Percentiles rank a stretch among this genome's conserved stretches.
phyloP scores from a whole-genome alignment of 2,329 filamentous ascomycete genomes.

The Ceratocystis huliohia region DNA sequence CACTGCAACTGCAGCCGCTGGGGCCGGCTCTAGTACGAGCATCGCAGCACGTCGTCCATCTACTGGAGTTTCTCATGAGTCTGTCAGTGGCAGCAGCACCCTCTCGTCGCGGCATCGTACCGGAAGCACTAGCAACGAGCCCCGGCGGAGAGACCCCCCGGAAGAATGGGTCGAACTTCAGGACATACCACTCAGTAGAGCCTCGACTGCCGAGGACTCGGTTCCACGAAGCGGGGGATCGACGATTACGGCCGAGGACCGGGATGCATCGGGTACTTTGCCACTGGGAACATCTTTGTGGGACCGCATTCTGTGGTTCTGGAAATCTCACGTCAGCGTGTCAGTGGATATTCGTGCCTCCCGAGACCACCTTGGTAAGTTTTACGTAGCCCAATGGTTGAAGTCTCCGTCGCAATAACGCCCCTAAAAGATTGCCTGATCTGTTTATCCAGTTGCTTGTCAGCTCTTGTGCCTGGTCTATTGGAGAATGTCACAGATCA shows the following conservation, averaged over 20 bases:
- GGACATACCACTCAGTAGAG: background rate
- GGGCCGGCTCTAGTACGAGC: background rate
- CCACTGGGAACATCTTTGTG: background rate
- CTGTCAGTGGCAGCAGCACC: background rate
- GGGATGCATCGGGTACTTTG: background rate
- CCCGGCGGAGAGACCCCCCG: background rate
- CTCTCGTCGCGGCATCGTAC: background rate
- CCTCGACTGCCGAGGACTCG: background rate
- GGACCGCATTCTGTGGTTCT: constrained; percentile 8
- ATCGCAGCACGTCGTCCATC: background rate
- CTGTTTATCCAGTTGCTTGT: background rate
- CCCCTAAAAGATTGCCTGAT: background rate
- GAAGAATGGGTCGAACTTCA: constrained; percentile 19
- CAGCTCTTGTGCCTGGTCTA: background rate
- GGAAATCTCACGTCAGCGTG: constrained; percentile 16
- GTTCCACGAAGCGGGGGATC: background rate
- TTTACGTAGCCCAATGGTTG: background rate
- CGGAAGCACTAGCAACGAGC: background rate
- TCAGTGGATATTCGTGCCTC: constrained; percentile 16
- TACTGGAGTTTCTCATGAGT: background rate
- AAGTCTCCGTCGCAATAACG: too few species aligned
- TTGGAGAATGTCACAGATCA: background rate
- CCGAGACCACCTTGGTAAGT: constrained; percentile 20
- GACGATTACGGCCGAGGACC: background rate
- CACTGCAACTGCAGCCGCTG: background rate